Conservation (phyloP, 495 filamentous ascomycete species). For the Aspergillus mulundensis region DNA sequence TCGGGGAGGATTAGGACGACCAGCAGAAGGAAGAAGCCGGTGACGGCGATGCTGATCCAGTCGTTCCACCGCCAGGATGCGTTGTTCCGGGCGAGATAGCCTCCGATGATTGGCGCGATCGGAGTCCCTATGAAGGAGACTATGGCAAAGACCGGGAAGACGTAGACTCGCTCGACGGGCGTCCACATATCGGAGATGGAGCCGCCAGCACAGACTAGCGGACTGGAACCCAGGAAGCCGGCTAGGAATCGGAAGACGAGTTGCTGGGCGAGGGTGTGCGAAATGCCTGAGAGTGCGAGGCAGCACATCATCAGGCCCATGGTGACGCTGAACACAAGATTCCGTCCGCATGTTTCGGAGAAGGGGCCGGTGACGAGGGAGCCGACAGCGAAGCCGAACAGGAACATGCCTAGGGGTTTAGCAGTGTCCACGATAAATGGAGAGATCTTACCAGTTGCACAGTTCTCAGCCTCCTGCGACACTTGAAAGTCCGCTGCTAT, state of each 20-base stretch:
- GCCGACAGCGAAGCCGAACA: conserved; percentile 60
- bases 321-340: conserved; percentile 51
- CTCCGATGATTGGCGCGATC: conserved; percentile 44
- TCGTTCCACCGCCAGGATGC: background rate
- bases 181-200: conserved; percentile 49
- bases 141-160: conserved; percentile 47
- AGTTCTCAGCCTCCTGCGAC: background rate
- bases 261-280: conserved; percentile 48
- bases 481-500: conserved; percentile 21
- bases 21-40: background rate
- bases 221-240: conserved; percentile 48
- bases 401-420: conserved; percentile 43
- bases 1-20: background rate
- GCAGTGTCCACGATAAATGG: background rate
- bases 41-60: background rate
- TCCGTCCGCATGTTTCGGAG: conserved; percentile 56
- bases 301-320: too few species aligned
- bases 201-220: conserved; percentile 49
- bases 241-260: conserved; percentile 49
- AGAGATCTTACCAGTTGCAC: background rate
- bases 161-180: conserved; percentile 42
- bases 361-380: conserved; percentile 49
- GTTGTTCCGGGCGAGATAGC: background rate
- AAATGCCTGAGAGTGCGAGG: conserved; percentile 31
- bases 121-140: conserved; percentile 43